These are phyloP conservation scores for Iris macrosiphon DNA, from an alignment of 106 monocot genomes.

Conservation along the genomic window DNA sequence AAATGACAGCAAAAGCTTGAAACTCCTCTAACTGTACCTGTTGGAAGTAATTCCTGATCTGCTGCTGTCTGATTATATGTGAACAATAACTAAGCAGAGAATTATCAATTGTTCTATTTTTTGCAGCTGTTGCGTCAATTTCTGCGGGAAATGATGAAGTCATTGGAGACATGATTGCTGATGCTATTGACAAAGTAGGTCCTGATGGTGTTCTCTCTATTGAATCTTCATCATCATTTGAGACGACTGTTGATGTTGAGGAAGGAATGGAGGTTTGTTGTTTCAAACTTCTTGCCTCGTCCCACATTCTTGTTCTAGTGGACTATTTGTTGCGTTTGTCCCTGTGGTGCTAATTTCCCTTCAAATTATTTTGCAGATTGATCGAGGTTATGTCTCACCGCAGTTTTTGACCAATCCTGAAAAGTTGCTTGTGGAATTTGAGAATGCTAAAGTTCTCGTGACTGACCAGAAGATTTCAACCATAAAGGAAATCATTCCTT, in stretches of 20 bases:
- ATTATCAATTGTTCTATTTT: neutral
- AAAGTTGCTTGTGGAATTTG: slow-evolving; percentile 68
- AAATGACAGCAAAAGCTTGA: too few relatives aligned
- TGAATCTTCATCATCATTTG: slow-evolving; percentile 79
- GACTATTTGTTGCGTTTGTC: neutral
- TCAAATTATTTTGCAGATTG: slow-evolving; percentile 43
- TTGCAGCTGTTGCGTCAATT: slow-evolving; percentile 65
- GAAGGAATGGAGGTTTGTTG: slow-evolving; percentile 61
- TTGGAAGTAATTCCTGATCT: too few relatives aligned
- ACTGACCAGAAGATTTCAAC: slow-evolving; percentile 80
- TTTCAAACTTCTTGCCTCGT: neutral
- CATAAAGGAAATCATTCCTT: slow-evolving; percentile 67
- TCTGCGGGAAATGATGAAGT: slow-evolving; percentile 78
- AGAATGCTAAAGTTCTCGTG: slow-evolving; percentile 63
- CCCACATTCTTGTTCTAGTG: neutral
- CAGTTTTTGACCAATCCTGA: slow-evolving; percentile 76
- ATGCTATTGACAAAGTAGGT: slow-evolving; percentile 85
- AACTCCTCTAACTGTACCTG: too few relatives aligned
- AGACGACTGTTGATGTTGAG: slow-evolving; percentile 69
- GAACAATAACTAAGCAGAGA: too few relatives aligned
- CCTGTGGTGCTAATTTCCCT: too few relatives aligned
- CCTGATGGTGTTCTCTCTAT: slow-evolving; percentile 78
- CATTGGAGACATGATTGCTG: slow-evolving; percentile 77
- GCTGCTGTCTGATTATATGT: too few relatives aligned
- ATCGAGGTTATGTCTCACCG: slow-evolving; percentile 72